Evolutionary conservation across 2,329 filamentous ascomycete species (phyloP), one percentile per base, ranked within the genome.

Genomic region (Cladosporium sp.): DNA sequence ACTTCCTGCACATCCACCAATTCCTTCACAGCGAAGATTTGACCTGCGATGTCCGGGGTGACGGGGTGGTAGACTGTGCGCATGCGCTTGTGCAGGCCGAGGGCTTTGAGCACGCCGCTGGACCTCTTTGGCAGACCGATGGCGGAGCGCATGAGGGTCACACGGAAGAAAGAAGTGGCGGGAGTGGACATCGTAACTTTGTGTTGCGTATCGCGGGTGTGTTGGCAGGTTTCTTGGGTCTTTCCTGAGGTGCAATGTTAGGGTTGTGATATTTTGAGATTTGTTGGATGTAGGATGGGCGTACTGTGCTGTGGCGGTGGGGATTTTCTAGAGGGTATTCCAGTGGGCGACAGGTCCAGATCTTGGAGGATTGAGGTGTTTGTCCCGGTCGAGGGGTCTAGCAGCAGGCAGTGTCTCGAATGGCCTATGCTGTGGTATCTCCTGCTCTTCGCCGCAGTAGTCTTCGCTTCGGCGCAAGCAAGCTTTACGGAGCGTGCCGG

Each of bases 21-120:
- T 77, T 97, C 92, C 79, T 97, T 97, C 66, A 97, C 91, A 74
- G 88, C 88, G 80, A 97, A 88, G 69, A 97, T 90, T 78, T 95
- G 91, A 71, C 92, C 92, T 9, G 92, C 92, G 61, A 90, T 85
- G 65, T 91, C 86, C 40, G 86, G 84, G 61, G 83, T 83, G 61
- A 96, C 91, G 36, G 90, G 89, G 75, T 96, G 88, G 80, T 95
- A 96, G 68, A 96, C 92, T 55, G 89, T 93, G 69, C 86, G 86
- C 82, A 87, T 86, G 68, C 92, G 89, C 73, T 89, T 90, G 68
- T 87, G 89, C 62, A 97, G 84, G 57, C 92, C 92, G 60, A 97
- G 88, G 17, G 92, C 89, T 61, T 86, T 82, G 57, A 97, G 88
- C 19, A 93, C 90, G 70, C 89, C 90, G 71, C 85, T 83, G 60